phyloP scores from a whole-genome alignment of 192 early-diverging fungal genomes.

The Pilaira anomala region DNA sequence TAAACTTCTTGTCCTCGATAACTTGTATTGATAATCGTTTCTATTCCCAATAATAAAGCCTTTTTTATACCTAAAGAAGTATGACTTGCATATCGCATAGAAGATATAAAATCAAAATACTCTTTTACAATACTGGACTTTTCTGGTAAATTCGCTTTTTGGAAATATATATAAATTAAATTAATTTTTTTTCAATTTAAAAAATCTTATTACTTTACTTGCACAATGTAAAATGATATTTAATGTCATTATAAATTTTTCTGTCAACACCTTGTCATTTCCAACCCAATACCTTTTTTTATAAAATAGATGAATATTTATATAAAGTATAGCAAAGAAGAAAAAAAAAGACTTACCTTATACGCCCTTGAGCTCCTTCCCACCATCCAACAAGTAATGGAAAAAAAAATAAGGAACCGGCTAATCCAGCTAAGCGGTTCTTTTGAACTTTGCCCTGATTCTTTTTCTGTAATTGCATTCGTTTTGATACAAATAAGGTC shows the following conservation, averaged over 20 bases:
- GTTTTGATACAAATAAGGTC: slow-evolving; percentile 1
- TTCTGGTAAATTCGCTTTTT: slow-evolving; percentile 24
- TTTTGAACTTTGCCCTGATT: not conserved
- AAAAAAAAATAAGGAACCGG: slow-evolving; percentile 24
- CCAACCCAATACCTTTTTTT: slow-evolving; percentile 19
- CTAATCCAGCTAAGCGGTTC: slow-evolving; percentile 19
- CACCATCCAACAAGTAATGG: slow-evolving; percentile 35
- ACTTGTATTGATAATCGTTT: slow-evolving; percentile 25
- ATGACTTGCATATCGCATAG: slow-evolving; percentile 17
- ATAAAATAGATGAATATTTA: not conserved
- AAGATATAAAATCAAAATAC: slow-evolving; percentile 25
- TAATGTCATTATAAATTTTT: slow-evolving; percentile 29
- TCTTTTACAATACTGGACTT: slow-evolving; percentile 22
- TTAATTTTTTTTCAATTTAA: not conserved
- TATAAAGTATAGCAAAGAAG: too few species aligned
- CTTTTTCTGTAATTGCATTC: slow-evolving; percentile 9
- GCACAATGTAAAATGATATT: slow-evolving; percentile 26
- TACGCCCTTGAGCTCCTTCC: slow-evolving; percentile 19
- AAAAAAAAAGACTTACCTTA: slow-evolving; percentile 7
- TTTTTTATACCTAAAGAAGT: not conserved
- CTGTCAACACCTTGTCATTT: slow-evolving; percentile 15
- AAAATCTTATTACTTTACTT: slow-evolving; percentile 14
- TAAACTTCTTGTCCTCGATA: slow-evolving; percentile 7
- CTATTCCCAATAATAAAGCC: slow-evolving; percentile 17
- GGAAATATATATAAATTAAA: not conserved